A percentile compares a stretch with the other conserved stretches of the same genome.
These are phyloP conservation scores for Mucor irregularis DNA, from an alignment of 371 early-diverging fungal species.

Conservation along the genomic window DNA sequence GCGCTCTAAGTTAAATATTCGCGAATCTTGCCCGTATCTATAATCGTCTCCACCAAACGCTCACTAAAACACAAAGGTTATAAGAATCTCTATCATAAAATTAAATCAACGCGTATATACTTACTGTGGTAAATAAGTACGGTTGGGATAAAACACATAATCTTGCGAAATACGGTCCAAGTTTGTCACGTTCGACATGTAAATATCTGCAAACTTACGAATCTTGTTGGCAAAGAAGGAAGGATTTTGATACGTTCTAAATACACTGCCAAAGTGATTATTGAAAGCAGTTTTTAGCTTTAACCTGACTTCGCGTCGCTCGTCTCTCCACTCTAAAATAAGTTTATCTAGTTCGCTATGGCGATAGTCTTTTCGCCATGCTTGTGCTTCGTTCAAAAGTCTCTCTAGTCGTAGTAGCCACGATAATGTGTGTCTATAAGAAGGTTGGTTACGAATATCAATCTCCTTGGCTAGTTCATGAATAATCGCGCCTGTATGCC, in stretches of 20 bases:
- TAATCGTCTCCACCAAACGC: slow-evolving; percentile 43
- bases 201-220: slow-evolving; percentile 50
- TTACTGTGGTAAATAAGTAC: slow-evolving; percentile 66
- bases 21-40: slow-evolving; percentile 33
- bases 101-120: slow-evolving; percentile 4
- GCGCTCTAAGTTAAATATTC: not conserved
- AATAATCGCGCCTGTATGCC: slow-evolving; percentile 74
- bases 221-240: slow-evolving; percentile 70
- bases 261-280: slow-evolving; percentile 66
- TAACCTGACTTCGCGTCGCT: slow-evolving; percentile 45
- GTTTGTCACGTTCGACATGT: slow-evolving; percentile 63
- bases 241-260: slow-evolving; percentile 65
- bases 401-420: slow-evolving; percentile 59
- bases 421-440: slow-evolving; percentile 52
- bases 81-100: not conserved
- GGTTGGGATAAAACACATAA: slow-evolving; percentile 66
- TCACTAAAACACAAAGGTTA: slow-evolving; percentile 25
- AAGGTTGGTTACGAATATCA: slow-evolving; percentile 48
- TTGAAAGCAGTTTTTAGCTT: slow-evolving; percentile 58
- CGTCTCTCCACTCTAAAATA: slow-evolving; percentile 51
- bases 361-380: slow-evolving; percentile 28
- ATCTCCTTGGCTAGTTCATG: slow-evolving; percentile 63
- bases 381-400: slow-evolving; percentile 59
- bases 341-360: slow-evolving; percentile 35
- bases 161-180: slow-evolving; percentile 56